Conservation (phyloP, 495 filamentous ascomycete genomes). For the Achaetomiella virescens region DNA sequence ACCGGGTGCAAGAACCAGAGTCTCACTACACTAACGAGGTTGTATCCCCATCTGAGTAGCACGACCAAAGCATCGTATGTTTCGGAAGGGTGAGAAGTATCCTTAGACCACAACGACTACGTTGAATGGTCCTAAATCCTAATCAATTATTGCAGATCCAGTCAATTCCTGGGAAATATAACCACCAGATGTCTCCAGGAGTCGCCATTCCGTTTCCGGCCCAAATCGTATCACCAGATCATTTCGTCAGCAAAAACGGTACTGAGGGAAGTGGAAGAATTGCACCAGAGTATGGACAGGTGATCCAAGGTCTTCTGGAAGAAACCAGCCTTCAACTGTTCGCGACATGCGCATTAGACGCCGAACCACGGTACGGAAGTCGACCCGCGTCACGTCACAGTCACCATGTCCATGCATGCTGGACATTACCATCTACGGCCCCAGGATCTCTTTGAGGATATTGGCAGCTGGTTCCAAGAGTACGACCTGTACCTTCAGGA, state of each 20-base stretch:
- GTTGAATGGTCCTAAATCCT: too few relatives aligned
- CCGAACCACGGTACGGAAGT: not conserved
- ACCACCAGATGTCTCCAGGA: not conserved
- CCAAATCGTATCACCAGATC: not conserved
- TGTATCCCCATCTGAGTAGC: too few relatives aligned
- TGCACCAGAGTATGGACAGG: not conserved
- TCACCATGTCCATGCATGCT: slow-evolving; percentile 11
- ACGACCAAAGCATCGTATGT: too few relatives aligned
- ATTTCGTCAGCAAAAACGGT: not conserved
- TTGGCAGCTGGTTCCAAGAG: slow-evolving; percentile 30
- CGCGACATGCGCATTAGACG: not conserved
- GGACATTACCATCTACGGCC: slow-evolving; percentile 30
- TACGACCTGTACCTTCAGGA: slow-evolving; percentile 37
- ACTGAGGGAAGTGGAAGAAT: not conserved
- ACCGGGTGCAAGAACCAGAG: too few relatives aligned
- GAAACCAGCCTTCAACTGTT: not conserved
- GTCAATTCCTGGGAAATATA: not conserved
- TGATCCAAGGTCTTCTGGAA: not conserved
- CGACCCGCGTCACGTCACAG: not conserved
- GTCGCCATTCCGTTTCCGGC: not conserved
- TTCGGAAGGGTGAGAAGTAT: too few relatives aligned
- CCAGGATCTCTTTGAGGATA: slow-evolving; percentile 20
- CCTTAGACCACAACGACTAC: too few relatives aligned
- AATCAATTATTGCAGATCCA: not conserved
- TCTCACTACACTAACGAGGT: too few relatives aligned